Conservation (phyloP, 768 basidiomycete genomes). For the Xerocomus spinulosus region DNA sequence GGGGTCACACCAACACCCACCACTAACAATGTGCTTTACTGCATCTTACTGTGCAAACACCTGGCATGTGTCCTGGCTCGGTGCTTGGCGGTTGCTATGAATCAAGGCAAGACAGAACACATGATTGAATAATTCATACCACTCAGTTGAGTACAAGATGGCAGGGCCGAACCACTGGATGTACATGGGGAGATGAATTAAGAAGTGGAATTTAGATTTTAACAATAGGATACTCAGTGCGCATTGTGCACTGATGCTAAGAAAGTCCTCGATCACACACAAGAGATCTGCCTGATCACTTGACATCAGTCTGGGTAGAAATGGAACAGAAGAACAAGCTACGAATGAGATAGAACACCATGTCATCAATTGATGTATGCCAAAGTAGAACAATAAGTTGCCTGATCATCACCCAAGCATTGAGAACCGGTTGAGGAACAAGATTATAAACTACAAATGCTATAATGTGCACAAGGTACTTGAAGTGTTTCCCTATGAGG, state of each 20-base stretch:
- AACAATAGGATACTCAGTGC: background rate
- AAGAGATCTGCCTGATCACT: background rate
- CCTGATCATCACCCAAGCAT: slow-evolving; percentile 31
- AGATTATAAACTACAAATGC: slow-evolving; percentile 29
- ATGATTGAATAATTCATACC: background rate
- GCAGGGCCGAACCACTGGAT: background rate
- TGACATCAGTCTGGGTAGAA: background rate
- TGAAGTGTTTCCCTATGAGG: slow-evolving; percentile 33
- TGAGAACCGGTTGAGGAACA: slow-evolving; percentile 16
- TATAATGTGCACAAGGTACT: slow-evolving; percentile 27
- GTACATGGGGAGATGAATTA: background rate
- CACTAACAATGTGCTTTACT: slow-evolving; percentile 7
- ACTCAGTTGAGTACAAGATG: background rate
- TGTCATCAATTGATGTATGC: slow-evolving; percentile 26
- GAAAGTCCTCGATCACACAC: background rate
- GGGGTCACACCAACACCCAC: slow-evolving; percentile 14
- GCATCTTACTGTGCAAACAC: background rate
- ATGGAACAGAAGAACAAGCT: background rate
- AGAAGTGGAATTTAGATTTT: background rate
- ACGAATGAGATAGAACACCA: background rate
- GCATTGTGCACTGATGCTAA: background rate
- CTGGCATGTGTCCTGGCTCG: background rate
- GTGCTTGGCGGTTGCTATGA: background rate
- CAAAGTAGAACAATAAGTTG: slow-evolving; percentile 36
- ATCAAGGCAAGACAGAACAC: background rate